These are phyloP conservation scores for Pseudoturritis turrita DNA, from an alignment of 345 rosid species.

Conservation along the genomic window DNA sequence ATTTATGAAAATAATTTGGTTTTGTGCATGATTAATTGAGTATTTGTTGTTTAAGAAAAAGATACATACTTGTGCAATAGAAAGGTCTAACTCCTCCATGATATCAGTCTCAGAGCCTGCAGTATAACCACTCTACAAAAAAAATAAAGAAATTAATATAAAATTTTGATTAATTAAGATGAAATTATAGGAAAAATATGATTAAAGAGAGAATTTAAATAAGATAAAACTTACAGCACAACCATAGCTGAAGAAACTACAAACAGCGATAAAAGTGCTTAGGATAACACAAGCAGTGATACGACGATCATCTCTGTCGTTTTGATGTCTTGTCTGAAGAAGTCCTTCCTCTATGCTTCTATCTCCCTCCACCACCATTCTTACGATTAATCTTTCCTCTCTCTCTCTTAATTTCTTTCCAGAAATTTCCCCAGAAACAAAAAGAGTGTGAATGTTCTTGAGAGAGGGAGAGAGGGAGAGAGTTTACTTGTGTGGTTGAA, in stretches of 20 bases:
- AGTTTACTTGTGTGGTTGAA: neutral
- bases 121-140: slow-evolving; percentile 48
- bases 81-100: slow-evolving; percentile 50
- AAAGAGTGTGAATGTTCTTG: neutral
- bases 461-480: neutral
- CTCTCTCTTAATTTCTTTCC: neutral
- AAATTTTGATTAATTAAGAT: neutral
- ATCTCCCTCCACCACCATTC: slow-evolving; percentile 14
- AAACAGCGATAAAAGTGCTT: slow-evolving; percentile 45
- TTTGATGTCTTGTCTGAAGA: neutral
- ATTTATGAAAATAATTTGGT: neutral
- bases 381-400: neutral
- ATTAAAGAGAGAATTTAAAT: neutral
- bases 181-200: neutral
- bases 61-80: slow-evolving; percentile 43
- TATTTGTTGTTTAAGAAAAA: neutral
- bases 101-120: slow-evolving; percentile 55
- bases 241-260: slow-evolving; percentile 41
- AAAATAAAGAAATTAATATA: neutral
- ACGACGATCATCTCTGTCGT: slow-evolving; percentile 20
- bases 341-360: slow-evolving; percentile 27
- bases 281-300: slow-evolving; percentile 23
- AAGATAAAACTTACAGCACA: slow-evolving; percentile 34
- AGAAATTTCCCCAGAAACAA: neutral
- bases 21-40: neutral